Conservation (phyloP, 2,329 filamentous ascomycete genomes). For the Colletotrichum phormii region DNA sequence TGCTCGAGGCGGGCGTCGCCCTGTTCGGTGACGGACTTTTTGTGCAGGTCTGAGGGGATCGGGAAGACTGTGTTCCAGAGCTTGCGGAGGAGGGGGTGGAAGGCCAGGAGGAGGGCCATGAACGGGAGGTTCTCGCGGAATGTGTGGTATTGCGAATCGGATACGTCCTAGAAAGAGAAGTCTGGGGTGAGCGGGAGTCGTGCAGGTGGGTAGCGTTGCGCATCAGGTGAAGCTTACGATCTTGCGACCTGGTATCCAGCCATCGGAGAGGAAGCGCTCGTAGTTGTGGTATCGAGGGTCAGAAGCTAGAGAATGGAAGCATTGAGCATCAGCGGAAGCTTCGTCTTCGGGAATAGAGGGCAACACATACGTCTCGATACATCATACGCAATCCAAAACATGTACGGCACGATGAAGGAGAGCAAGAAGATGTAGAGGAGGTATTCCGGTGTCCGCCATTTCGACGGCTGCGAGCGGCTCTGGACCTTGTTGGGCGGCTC, state of each 20-base stretch:
- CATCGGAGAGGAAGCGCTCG: constrained; percentile 75
- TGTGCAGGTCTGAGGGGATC: constrained; percentile 43
- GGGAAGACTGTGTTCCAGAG: constrained; percentile 72
- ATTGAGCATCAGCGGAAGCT: not conserved
- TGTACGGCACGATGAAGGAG: constrained; percentile 75
- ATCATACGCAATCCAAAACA: constrained; percentile 91
- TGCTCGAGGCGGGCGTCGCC: constrained; percentile 72
- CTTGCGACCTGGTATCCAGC: constrained; percentile 93
- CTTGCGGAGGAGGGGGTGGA: constrained; percentile 84
- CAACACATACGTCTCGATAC: constrained; percentile 79
- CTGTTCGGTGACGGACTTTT: constrained; percentile 50
- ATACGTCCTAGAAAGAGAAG: constrained; percentile 76
- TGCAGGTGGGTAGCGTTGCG: constrained; percentile 15
- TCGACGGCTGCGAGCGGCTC: constrained; percentile 67
- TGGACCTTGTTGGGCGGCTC: constrained; percentile 56
- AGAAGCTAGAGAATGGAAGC: constrained; percentile 66
- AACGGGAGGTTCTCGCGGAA: constrained; percentile 91
- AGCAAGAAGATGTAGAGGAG: constrained; percentile 82
- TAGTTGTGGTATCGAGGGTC: constrained; percentile 86
- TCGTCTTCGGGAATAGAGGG: not conserved
- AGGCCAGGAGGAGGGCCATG: constrained; percentile 76
- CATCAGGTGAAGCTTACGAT: constrained; percentile 68
- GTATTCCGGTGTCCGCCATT: constrained; percentile 91
- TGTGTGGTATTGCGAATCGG: constrained; percentile 86
- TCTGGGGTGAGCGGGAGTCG: not conserved